Base-by-base conservation (phyloP, 805 yeast genomes). In the Kodamaea fukazawae region DNA sequence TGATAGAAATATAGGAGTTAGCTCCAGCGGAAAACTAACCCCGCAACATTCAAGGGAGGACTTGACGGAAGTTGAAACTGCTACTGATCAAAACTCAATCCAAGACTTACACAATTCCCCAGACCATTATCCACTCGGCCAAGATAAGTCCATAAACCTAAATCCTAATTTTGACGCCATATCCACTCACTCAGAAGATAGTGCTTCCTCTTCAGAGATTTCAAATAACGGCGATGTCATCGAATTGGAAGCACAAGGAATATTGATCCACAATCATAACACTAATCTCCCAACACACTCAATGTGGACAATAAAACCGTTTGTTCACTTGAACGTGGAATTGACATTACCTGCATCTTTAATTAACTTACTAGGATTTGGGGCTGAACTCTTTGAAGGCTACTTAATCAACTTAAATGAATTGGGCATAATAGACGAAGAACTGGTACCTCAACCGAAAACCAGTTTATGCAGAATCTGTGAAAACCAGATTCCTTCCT, bases 221-320 rank as follows among this genome's bases (percentile, higher is more conserved):
- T 65, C 67, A 2, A 79, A 81, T 13, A 79, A 80, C 50, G 84
- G 83, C 5, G 78, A 74, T 7, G 63, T 75, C 11, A 75, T 82
- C 7, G 91, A 86, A 48, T 65, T 90, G 29, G 98, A 91, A 59
- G 98, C 96, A 0, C 97, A 91, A 55, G 99, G 99, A 2, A 83
- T 93, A 7, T 60, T 91, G 14, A 82, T 93, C 7, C 84, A 79
- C 47, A 85, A 83, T 54, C 59, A 70, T 2, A 64, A 65, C 27
- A 70, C 80, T 0, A 68, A 73, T 11, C 56, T 73, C 27, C 90
- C 91, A 1, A 70, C 83, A 0, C 95, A 88, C 58, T 81, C 96
- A 1, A 86, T 93, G 86, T 91, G 98, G 98, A 80, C 91, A 3
- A 72, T 93, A 4, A 83, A 86, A 51, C 95, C 95, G 2, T 83